Evolutionary conservation across 768 basidiomycete genomes (phyloP).

Genomic region (Amanita muscaria): DNA sequence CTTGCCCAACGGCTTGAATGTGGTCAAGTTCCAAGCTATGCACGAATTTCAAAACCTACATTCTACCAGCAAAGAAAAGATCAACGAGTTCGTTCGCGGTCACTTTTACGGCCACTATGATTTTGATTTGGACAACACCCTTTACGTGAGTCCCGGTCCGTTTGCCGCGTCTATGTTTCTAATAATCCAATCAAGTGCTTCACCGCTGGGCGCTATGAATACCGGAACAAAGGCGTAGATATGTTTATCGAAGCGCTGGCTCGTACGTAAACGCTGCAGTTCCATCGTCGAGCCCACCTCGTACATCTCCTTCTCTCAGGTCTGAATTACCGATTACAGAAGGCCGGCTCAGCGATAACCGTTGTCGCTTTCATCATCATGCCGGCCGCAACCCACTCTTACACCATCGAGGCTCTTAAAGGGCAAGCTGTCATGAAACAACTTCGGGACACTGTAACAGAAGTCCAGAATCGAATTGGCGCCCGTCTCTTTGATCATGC

Average conservation of each 20-base stretch:
- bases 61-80: slow-evolving; percentile 89
- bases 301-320: no score
- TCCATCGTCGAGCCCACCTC: no score
- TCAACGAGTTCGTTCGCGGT: slow-evolving; percentile 94
- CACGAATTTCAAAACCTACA: slow-evolving; percentile 99
- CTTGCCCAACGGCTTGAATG: slow-evolving; percentile 94
- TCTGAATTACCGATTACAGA: slow-evolving; percentile 45
- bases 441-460: slow-evolving; percentile 88
- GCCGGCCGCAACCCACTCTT: slow-evolving; percentile 93
- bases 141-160: slow-evolving; percentile 49
- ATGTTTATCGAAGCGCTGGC: slow-evolving; percentile 99
- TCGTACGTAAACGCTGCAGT: no score
- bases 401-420: slow-evolving; percentile 96
- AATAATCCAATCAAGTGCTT: slow-evolving; percentile 59
- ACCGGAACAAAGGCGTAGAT: slow-evolving; percentile 98
- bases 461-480: slow-evolving; percentile 91
- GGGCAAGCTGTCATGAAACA: slow-evolving; percentile 96
- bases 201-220: slow-evolving; percentile 98
- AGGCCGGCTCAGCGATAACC: slow-evolving; percentile 62
- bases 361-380: slow-evolving; percentile 99
- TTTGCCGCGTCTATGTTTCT: neutral
- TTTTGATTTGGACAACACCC: slow-evolving; percentile 88
- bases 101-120: slow-evolving; percentile 98
- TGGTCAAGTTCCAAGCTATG: slow-evolving; percentile 98
- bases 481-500: slow-evolving; percentile 91